phyloP scores from a whole-genome alignment of 2,329 filamentous ascomycete species.

The Herpotrichia juniperi region DNA sequence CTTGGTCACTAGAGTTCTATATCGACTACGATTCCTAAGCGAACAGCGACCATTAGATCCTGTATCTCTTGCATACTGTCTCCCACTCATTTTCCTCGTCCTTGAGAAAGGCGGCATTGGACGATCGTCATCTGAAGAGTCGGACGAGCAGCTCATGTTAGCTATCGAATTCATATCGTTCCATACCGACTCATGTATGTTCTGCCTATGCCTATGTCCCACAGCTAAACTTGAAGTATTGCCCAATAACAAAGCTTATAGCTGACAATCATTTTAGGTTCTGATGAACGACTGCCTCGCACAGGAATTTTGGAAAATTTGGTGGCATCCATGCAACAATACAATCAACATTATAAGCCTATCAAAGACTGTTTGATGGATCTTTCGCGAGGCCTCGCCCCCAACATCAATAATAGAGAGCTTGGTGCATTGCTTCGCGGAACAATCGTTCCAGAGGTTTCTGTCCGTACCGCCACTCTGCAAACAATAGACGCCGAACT shows the following conservation, averaged over 20 bases:
- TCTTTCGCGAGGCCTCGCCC: constrained; percentile 81
- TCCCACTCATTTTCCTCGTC: constrained; percentile 81
- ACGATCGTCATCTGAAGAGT: constrained; percentile 70
- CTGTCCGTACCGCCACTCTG: constrained; percentile 82
- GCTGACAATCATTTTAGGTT: constrained; percentile 48
- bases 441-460: constrained; percentile 75
- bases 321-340: constrained; percentile 82
- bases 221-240: too few relatives aligned
- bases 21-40: constrained; percentile 85
- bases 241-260: neutral
- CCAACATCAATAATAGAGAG: constrained; percentile 77
- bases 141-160: constrained; percentile 87
- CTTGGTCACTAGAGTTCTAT: constrained; percentile 85
- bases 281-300: constrained; percentile 77
- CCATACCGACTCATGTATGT: constrained; percentile 77
- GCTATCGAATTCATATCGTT: constrained; percentile 88
- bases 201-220: too few relatives aligned
- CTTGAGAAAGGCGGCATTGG: constrained; percentile 81
- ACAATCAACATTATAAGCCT: constrained; percentile 91
- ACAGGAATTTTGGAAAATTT: constrained; percentile 73
- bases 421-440: constrained; percentile 78
- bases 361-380: constrained; percentile 92
- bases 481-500: constrained; percentile 92
- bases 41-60: constrained; percentile 94
- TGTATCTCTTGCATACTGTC: constrained; percentile 83